Percentiles rank a stretch among this genome's conserved stretches.
Conservation (phyloP, 345 rosid genomes). For the Alliaria petiolata region DNA sequence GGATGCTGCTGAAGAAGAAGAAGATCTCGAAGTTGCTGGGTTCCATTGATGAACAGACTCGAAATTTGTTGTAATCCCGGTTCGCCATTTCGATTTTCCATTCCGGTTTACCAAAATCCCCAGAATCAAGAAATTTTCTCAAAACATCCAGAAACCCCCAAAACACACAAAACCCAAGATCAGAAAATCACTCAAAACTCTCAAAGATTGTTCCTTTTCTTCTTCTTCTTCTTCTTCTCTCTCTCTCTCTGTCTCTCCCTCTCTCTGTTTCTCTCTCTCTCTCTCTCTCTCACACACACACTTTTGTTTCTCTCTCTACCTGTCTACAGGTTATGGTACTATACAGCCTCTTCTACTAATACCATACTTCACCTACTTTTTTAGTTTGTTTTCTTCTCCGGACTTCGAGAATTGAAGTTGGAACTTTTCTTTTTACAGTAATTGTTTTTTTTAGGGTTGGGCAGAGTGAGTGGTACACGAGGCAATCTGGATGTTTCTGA, state of each 20-base stretch:
- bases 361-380: constrained; percentile 30
- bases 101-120: constrained; percentile 27
- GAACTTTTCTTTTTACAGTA: constrained; percentile 32
- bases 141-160: constrained; percentile 11
- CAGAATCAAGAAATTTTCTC: constrained; percentile 17
- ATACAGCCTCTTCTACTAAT: constrained; percentile 26
- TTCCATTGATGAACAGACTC: constrained; percentile 35
- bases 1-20: constrained; percentile 29
- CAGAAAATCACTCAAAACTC: background rate
- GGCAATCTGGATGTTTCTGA: constrained; percentile 20
- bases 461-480: constrained; percentile 40
- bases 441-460: constrained; percentile 13
- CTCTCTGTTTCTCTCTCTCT: background rate
- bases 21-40: constrained; percentile 41
- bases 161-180: constrained; percentile 5
- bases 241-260: constrained; percentile 4
- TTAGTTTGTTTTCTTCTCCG: constrained; percentile 37
- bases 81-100: constrained; percentile 38
- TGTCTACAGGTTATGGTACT: constrained; percentile 30
- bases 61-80: constrained; percentile 32
- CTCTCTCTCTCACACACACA: constrained; percentile 14
- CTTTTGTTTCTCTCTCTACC: constrained; percentile 31
- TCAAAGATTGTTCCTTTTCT: constrained; percentile 22
- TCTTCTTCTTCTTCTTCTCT: background rate
- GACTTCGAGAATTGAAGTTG: constrained; percentile 39